A percentile compares a stretch with the other conserved stretches of the same genome.
phyloP scores from a whole-genome alignment of 495 filamentous ascomycete species.

The Penicillium subrubescens region DNA sequence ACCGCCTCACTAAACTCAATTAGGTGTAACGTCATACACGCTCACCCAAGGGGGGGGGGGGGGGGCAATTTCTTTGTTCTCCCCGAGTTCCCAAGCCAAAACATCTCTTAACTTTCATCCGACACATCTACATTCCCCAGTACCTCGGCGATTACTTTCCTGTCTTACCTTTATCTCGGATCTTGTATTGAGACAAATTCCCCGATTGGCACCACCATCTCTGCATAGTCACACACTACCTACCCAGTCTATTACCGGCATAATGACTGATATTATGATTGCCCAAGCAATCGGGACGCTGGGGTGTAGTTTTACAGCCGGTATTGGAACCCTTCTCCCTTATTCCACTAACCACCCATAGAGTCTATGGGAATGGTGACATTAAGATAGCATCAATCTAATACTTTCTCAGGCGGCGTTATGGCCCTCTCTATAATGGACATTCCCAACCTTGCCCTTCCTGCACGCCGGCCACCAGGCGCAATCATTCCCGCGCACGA shows the following conservation, averaged over 20 bases:
- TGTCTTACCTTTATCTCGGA: neutral
- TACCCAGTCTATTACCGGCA: neutral
- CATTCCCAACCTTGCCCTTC: slow-evolving; percentile 29
- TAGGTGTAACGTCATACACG: neutral
- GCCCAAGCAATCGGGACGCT: slow-evolving; percentile 32
- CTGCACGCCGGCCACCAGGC: slow-evolving; percentile 22
- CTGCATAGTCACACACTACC: neutral
- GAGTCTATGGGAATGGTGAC: too few relatives aligned
- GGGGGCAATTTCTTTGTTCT: neutral
- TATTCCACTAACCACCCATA: too few relatives aligned
- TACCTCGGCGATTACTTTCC: neutral
- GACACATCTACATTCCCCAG: neutral
- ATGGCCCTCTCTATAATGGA: slow-evolving; percentile 25
- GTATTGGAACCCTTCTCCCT: slow-evolving; percentile 8
- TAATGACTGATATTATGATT: slow-evolving; percentile 18
- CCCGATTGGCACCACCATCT: neutral
- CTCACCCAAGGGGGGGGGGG: too few relatives aligned
- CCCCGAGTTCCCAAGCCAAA: neutral
- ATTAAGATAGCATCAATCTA: neutral
- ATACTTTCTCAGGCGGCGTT: slow-evolving; percentile 23
- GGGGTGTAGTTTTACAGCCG: slow-evolving; percentile 29
- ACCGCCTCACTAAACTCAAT: neutral
- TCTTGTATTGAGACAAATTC: neutral
- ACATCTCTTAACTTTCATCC: too few relatives aligned
- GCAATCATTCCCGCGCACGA: slow-evolving; percentile 8